These are phyloP conservation scores for Sugiyamaella neomexicana DNA, from an alignment of 1,139 yeast genomes.

Conservation along the genomic window DNA sequence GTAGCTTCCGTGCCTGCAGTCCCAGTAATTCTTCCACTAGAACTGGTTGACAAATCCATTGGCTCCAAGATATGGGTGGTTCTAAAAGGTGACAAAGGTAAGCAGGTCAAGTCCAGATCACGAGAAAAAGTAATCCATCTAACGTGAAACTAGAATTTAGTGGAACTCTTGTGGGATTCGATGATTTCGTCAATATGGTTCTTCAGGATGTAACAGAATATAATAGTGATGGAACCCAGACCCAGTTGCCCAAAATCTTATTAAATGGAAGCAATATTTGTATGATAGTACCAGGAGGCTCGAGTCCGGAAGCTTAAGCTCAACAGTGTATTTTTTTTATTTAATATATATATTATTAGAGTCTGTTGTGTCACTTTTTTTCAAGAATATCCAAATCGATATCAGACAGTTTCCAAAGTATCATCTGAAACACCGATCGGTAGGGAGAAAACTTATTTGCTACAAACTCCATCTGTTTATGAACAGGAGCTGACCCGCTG, in stretches of 20 bases:
- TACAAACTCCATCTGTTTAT: slow-evolving; percentile 45
- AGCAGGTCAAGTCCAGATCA: neutral
- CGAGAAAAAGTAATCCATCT: neutral
- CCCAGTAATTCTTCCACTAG: slow-evolving; percentile 61
- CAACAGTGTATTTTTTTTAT: slow-evolving; percentile 1
- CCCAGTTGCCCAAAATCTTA: slow-evolving; percentile 62
- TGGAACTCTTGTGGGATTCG: slow-evolving; percentile 88
- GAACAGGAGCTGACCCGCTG: slow-evolving; percentile 37
- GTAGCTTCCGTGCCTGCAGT: slow-evolving; percentile 15
- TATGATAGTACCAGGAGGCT: slow-evolving; percentile 51
- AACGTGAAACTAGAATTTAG: slow-evolving; percentile 55
- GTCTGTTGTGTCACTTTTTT: slow-evolving; percentile 1
- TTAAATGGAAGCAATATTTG: slow-evolving; percentile 87
- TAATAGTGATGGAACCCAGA: slow-evolving; percentile 46
- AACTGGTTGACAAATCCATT: slow-evolving; percentile 82
- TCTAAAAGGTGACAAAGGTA: slow-evolving; percentile 59
- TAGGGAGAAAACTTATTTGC: slow-evolving; percentile 67
- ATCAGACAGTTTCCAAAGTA: slow-evolving; percentile 70
- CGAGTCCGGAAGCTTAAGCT: neutral
- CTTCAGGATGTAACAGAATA: slow-evolving; percentile 76
- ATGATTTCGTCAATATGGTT: slow-evolving; percentile 92
- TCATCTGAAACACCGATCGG: slow-evolving; percentile 64
- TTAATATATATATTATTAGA: slow-evolving; percentile 1
- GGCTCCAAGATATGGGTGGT: slow-evolving; percentile 80
- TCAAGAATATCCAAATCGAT: slow-evolving; percentile 48